Base-by-base conservation (phyloP, 306 rosid genomes). In the Malus sylvestris region DNA sequence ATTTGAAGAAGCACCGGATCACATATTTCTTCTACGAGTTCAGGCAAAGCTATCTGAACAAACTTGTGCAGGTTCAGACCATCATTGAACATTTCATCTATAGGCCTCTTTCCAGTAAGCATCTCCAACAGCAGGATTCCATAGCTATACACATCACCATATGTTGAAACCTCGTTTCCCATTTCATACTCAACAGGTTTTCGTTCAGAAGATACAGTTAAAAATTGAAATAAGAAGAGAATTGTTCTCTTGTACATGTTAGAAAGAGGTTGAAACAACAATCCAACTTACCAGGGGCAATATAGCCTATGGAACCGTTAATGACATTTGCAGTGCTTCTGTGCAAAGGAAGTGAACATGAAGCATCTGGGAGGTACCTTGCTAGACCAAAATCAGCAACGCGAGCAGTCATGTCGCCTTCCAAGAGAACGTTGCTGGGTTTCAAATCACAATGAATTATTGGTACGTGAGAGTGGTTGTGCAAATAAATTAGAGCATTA, bases 51-150 rank as follows among this genome's bases (percentile, higher is more conserved):
- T 38, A 49, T n/a, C 18, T 9, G 22, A 49, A 67, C 83, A 44
- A 30, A 70, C 40, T 70, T 78, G 76, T 81, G 80, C 40, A 84
- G 72, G 73, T 72, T 81, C 5, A 71, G 13, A 4, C 33, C 87
- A 22, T 84, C 76, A 22, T 14, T 78, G 33, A 84, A 84, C 38
- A 81, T 74, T 1, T 40, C 72, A 60, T 74, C 67, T 2, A 84
- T 80, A 0, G 79, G 83, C n/a, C 67, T 80, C 59, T 75, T 80
- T 9, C 66, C 76, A 2, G 79, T 75, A 30, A 67, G 25, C 83
- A 79, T 44, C 49, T 79, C 83, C 70, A 79, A 25, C 19, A 79
- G 2, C 27, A 79, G 20, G 60, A 79, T 67, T 59, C 71, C 75
- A 10, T 40, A 73, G 69, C 75, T 79, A 33, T 73, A 73, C 1